Evolutionary conservation across 805 yeast genomes (phyloP), one percentile per base, ranked within the genome.

Genomic region (Phaffomyces thermotolerans): DNA sequence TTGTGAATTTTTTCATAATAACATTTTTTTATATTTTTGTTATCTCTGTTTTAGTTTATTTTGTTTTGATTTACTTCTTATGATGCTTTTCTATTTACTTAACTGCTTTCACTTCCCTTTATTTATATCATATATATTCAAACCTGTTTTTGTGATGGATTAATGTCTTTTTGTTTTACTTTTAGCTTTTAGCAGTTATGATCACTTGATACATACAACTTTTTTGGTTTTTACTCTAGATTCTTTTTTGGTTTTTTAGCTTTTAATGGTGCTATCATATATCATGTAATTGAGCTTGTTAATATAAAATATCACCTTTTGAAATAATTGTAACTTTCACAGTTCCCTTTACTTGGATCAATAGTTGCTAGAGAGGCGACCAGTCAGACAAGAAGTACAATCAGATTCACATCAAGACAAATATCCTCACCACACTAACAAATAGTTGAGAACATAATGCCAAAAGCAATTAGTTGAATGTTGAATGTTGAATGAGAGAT

Each of bases 121-220:
- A 12, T 27, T 18, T 27, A 17, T 37, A 27, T 18, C 27, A 29
- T 37, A 34, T 34, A 12, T 37, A 17, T 27, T 9, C 4, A 27
- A 27, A 29, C 18, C 24, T 37, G 25, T 36, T 25, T 27, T 37
- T 8, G 27, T 37, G 33, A 37, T 29, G 22, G 33, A 37, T 37
- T 25, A 37, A 27, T 29, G 33, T 29, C 39, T 29, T 18, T n/a
- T 29, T 25, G 24, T 25, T 37, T 18, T 27, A 37, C 15, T 18
- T 37, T 37, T 15, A 7, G 15, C 15, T 18, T 37, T 37, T 15
- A 7, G 15, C 30, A 25, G 29, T 17, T 31, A 18, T 27, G 31
- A 37, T 25, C 33, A 27, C 33, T 24, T 31, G 27, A 37, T 34
- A 34, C 39, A 36, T 36, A 37, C 32, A 37, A 29, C 18, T 33